These are phyloP conservation scores for Vitis hybrid DNA, from an alignment of 177 flowering plant species.

Conservation along the genomic window DNA sequence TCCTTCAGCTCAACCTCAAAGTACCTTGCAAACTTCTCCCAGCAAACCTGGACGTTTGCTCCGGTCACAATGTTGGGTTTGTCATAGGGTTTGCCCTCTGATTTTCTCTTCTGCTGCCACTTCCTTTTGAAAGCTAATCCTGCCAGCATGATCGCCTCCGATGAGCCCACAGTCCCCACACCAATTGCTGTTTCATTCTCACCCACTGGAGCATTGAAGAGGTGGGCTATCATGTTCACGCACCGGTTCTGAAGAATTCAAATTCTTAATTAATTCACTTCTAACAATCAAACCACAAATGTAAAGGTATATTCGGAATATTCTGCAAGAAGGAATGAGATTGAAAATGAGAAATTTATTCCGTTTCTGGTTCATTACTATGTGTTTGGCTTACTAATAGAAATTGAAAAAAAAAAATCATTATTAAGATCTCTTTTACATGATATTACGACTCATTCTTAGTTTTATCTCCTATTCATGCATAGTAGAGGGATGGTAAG, in stretches of 20 bases:
- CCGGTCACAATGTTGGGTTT: conserved; percentile 77
- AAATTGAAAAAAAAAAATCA: too few species aligned
- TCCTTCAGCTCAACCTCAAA: conserved; percentile 77
- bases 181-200: conserved; percentile 55
- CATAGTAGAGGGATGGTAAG: too few species aligned
- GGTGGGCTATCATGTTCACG: conserved; percentile 69
- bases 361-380: too few species aligned
- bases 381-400: too few species aligned
- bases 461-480: too few species aligned
- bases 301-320: too few species aligned
- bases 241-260: conserved; percentile 51
- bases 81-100: conserved; percentile 53
- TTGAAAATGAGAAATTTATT: too few species aligned
- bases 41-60: conserved; percentile 78
- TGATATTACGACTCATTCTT: too few species aligned
- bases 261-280: too few species aligned
- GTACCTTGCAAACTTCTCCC: conserved; percentile 80
- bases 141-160: conserved; percentile 74
- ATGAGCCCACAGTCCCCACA: conserved; percentile 71
- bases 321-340: too few species aligned
- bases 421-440: too few species aligned
- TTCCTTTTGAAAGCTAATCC: conserved; percentile 72
- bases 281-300: too few species aligned
- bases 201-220: conserved; percentile 58
- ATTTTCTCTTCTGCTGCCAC: conserved; percentile 62